Evolutionary conservation across 129 eudicot genomes (phyloP), one percentile per base, ranked within the genome.

Genomic region (Flaveria ramosissima): DNA sequence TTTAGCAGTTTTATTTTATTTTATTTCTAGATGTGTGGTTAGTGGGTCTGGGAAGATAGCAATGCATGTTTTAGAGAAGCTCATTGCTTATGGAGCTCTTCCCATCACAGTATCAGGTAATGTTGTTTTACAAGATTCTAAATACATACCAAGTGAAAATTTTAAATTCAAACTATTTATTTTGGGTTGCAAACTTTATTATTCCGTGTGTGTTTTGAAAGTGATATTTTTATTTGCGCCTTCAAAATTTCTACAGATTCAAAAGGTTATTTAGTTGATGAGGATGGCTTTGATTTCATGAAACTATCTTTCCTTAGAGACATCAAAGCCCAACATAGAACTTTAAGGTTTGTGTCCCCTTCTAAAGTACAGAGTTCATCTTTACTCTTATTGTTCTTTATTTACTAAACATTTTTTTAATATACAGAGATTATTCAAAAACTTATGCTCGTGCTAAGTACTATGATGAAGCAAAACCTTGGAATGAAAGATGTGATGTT

Each of bases 11-110:
- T 23, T 13, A 12, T 61, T 66, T 26, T 76, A 51, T 62, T 80
- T 78, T 76, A 43, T 51, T 75, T 67, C 21, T 81, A 95, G 99
- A 77, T 95, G 99, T 77, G 99, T 71, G 60, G 92, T 95, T 84
- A 95, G 97, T 80, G 99, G 99, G 78, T 92, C 96, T 70, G 97
- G 99, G 77, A 95, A 95, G 89, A 89, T 91, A 73, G 92, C 99
- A 82, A 77, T 95, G 97, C 94, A 95, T 85, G 97, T 95, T 56
- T 83, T 91, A 50, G 99, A 95, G 83, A 95, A 95, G 92, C 96
- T 95, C 69, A 84, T 87, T 77, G 99, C 92, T 17, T 89, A 86
- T 73, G 96, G 92, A 53, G 99, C 99, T 75, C 77, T 95, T 68
- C 97, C 99, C n/a, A 82, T 95, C 75, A 91, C 99, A 11, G 96